Evolutionary conservation across 805 yeast genomes (phyloP).

Genomic region (Komagataella kurtzmanii): DNA sequence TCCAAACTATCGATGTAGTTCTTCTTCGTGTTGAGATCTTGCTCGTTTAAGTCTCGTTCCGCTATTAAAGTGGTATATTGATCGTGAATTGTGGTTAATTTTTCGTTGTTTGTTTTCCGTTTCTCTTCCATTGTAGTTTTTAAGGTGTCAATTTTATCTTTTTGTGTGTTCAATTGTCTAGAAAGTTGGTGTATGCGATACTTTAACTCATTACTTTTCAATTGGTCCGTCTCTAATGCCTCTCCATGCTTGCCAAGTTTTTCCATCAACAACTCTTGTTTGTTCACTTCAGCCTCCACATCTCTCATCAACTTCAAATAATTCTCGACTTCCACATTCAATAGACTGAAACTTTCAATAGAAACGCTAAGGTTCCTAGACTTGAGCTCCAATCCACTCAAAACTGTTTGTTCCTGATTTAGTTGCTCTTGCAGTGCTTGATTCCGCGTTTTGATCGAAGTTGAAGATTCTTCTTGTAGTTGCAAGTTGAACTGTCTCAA

Average conservation of each 20-base stretch:
- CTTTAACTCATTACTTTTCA: slow-evolving; percentile 24
- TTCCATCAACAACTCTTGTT: slow-evolving; percentile 25
- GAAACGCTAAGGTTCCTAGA: slow-evolving; percentile 39
- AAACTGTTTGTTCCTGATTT: slow-evolving; percentile 21
- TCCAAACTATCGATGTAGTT: slow-evolving; percentile 30
- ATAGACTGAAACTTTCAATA: slow-evolving; percentile 40
- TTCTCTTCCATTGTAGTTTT: slow-evolving; percentile 31
- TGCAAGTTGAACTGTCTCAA: slow-evolving; percentile 45
- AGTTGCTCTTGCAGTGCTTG: slow-evolving; percentile 35
- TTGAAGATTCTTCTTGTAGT: slow-evolving; percentile 43
- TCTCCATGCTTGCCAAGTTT: slow-evolving; percentile 26
- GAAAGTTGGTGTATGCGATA: slow-evolving; percentile 32
- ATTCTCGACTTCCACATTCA: slow-evolving; percentile 31
- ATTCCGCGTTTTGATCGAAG: slow-evolving; percentile 35
- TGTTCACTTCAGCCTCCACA: slow-evolving; percentile 28
- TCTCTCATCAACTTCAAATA: slow-evolving; percentile 34
- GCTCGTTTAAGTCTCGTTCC: slow-evolving; percentile 32
- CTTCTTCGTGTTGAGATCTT: slow-evolving; percentile 33
- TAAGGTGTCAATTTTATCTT: slow-evolving; percentile 32
- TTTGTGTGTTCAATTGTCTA: slow-evolving; percentile 32
- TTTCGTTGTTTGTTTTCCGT: slow-evolving; percentile 24
- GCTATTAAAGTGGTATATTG: slow-evolving; percentile 35
- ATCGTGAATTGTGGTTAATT: slow-evolving; percentile 26
- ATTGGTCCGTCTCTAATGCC: slow-evolving; percentile 21
- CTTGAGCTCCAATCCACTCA: slow-evolving; percentile 29